Evolutionary conservation across 1,284 basidiomycete species (phyloP).

Genomic region (Marasmius fiardii): DNA sequence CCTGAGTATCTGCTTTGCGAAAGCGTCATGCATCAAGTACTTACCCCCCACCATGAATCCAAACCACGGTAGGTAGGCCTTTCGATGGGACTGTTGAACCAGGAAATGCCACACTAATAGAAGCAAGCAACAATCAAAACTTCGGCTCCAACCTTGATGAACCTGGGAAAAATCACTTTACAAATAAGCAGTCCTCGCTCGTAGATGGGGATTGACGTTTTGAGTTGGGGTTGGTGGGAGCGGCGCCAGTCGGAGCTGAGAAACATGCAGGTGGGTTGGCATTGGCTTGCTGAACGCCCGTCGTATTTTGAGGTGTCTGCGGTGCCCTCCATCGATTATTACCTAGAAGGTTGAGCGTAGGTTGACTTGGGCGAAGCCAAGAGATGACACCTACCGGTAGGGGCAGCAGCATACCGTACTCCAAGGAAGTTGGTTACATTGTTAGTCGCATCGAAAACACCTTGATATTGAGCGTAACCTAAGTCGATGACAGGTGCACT

Average conservation of each 20-base stretch:
- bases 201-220: slow-evolving; percentile 1
- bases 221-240: slow-evolving; percentile 10
- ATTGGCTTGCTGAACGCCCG: slow-evolving; percentile 22
- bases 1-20: background rate
- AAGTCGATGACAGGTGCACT: slow-evolving; percentile 20
- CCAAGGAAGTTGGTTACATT: slow-evolving; percentile 27
- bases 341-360: slow-evolving; percentile 14
- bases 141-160: background rate
- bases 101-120: slow-evolving; percentile 25
- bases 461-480: slow-evolving; percentile 30
- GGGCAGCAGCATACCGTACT: slow-evolving; percentile 30
- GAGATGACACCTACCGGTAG: slow-evolving; percentile 21
- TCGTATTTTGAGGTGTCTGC: slow-evolving; percentile 16
- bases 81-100: slow-evolving; percentile 14
- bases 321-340: slow-evolving; percentile 24
- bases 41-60: slow-evolving; percentile 33
- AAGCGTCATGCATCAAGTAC: background rate
- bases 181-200: slow-evolving; percentile 29
- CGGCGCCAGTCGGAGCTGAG: slow-evolving; percentile 3
- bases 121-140: background rate
- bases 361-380: background rate
- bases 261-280: slow-evolving; percentile 17
- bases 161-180: slow-evolving; percentile 20
- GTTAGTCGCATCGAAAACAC: slow-evolving; percentile 18
- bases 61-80: slow-evolving; percentile 28